A percentile compares a stretch with the other conserved stretches of the same genome.
phyloP scores from a whole-genome alignment of 306 rosid genomes.

The Luffa aegyptiaca region DNA sequence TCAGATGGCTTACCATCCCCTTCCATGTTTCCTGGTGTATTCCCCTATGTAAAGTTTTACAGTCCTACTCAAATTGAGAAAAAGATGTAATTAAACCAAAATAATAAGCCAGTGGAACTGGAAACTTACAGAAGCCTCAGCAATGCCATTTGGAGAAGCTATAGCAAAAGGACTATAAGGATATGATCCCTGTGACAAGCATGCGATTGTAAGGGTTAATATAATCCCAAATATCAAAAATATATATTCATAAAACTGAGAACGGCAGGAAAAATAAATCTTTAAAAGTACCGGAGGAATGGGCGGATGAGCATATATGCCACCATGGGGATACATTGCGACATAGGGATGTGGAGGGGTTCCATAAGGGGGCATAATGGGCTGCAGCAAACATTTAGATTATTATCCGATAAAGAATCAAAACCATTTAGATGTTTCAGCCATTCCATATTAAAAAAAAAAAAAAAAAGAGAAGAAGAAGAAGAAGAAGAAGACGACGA shows the following conservation, averaged over 20 bases:
- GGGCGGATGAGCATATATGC: conserved; percentile 97
- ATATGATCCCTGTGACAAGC: conserved; percentile 71
- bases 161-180: conserved; percentile 92
- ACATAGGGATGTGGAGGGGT: conserved; percentile 96
- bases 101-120: conserved; percentile 4
- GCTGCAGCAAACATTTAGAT: conserved; percentile 47
- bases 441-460: neutral
- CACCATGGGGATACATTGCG: conserved; percentile 99
- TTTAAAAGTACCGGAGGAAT: conserved; percentile 73
- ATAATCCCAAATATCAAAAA: conserved; percentile 14
- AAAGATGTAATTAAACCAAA: conserved; percentile 10
- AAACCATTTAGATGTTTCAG: neutral
- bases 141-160: conserved; percentile 88
- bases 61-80: conserved; percentile 6
- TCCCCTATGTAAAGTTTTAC: conserved; percentile 54
- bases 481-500: no score
- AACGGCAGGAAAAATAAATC: conserved; percentile 17
- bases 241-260: conserved; percentile 7
- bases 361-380: conserved; percentile 95
- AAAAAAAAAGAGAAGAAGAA: no score
- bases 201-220: conserved; percentile 12
- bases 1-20: conserved; percentile 77
- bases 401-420: neutral
- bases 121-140: conserved; percentile 81
- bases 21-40: conserved; percentile 70